Evolutionary conservation across 306 rosid genomes (phyloP), one percentile per base, ranked within the genome.

Genomic region (Inga oerstediana): DNA sequence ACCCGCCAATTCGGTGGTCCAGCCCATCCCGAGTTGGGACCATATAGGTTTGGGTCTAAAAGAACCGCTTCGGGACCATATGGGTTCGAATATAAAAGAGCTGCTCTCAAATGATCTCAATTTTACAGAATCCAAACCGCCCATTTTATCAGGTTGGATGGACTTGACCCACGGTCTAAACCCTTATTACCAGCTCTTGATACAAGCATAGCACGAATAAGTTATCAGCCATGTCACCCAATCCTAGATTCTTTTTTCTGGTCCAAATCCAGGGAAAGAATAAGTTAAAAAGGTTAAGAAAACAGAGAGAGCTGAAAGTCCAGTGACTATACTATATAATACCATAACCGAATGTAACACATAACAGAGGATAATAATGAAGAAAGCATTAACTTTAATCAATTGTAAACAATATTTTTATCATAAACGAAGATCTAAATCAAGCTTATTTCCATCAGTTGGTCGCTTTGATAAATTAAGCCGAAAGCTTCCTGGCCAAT

Each of bases 401-500:
- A 79, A 5, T 0, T 13, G 20, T 64, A 45, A 46, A 27, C 67
- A 45, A 56, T 9, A 74, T 62, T 74, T 39, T 56, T 17, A 84
- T 92, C 88, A 90, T 43, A 92, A 86, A 76, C 91, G 83, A 82
- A 92, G 93, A 86, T 92, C 91, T 45, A 92, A 85, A 79, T 92
- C 97, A 76, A 91, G 85, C 76, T 82, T 77, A 83, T 84, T 76
- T 52, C 74, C 75, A 82, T 91, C 85, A 1, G 89, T 82, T 58
- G 82, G 86, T 77, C 82, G 82, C 66, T 78, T 80, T 19, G 88
- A 85, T 54, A 85, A 62, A 13, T 84, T 76, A 74, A 79, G 71
- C 6, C 90, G 79, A 58, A 91, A 91, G 86, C 94, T 92, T 79
- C 94, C 94, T 0, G 91, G 96, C 93, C 96, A 92, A 14, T 49